These are phyloP conservation scores for Penicillium waksmanii DNA, from an alignment of 495 filamentous ascomycete genomes.

Conservation along the genomic window DNA sequence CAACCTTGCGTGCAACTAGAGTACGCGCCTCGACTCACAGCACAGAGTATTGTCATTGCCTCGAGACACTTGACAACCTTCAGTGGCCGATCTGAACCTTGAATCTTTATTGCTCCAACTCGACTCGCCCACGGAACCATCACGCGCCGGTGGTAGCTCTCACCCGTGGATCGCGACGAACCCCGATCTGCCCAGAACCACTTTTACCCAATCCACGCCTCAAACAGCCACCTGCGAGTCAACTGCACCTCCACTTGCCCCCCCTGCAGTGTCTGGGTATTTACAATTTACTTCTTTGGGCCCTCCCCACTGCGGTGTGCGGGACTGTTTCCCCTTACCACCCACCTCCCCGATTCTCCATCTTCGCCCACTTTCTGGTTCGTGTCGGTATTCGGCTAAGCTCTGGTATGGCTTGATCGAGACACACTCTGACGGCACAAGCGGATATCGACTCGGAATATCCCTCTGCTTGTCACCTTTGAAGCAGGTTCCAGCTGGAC, in stretches of 20 bases:
- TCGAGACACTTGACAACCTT: background rate
- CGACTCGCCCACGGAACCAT: constrained; percentile 22
- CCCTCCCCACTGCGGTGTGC: constrained; percentile 25
- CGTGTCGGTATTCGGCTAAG: constrained; percentile 18
- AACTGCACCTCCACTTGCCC: constrained; percentile 3
- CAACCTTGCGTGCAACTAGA: constrained; percentile 1
- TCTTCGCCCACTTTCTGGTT: constrained; percentile 9
- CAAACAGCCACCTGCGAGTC: background rate
- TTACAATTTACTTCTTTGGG: constrained; percentile 47
- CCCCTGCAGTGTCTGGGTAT: constrained; percentile 31
- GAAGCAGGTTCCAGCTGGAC: constrained; percentile 46
- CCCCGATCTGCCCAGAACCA: constrained; percentile 2
- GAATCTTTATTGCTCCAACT: too few relatives aligned
- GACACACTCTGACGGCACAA: constrained; percentile 8
- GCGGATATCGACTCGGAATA: constrained; percentile 17
- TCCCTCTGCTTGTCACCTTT: constrained; percentile 17
- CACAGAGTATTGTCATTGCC: constrained; percentile 1
- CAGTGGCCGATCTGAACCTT: too few relatives aligned
- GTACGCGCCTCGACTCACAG: constrained; percentile 9
- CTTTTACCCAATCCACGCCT: constrained; percentile 2
- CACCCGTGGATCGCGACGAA: constrained; percentile 27
- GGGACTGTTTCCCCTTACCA: constrained; percentile 18
- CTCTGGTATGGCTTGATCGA: constrained; percentile 45
- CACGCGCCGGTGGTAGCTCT: constrained; percentile 17
- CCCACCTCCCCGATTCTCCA: constrained; percentile 19